Conservation (phyloP, 495 filamentous ascomycete genomes). For the Geoglossum glabrum region DNA sequence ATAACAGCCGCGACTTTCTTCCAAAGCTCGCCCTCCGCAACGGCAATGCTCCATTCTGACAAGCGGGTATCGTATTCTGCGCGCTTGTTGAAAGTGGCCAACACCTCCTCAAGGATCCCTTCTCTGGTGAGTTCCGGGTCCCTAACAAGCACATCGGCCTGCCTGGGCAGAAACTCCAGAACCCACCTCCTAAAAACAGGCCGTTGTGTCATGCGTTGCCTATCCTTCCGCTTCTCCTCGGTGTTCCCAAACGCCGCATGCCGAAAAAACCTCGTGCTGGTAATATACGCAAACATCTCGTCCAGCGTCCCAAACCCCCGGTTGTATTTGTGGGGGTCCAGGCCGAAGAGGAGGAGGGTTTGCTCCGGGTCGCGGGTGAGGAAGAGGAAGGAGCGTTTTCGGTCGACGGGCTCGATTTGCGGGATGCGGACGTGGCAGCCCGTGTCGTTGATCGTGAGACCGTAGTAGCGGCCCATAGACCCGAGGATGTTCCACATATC, state of each 20-base stretch:
- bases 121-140: constrained; percentile 5
- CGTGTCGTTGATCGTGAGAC: constrained; percentile 38
- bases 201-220: constrained; percentile 25
- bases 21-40: constrained; percentile 9
- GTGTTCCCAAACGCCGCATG: constrained; percentile 7
- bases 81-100: constrained; percentile 12
- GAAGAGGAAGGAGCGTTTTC: constrained; percentile 32
- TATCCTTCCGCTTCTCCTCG: constrained; percentile 29
- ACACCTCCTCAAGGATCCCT: constrained; percentile 10
- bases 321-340: constrained; percentile 21
- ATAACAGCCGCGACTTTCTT: constrained; percentile 6
- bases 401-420: constrained; percentile 36
- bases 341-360: constrained; percentile 36
- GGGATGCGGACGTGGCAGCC: constrained; percentile 39
- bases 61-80: constrained; percentile 9
- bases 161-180: constrained; percentile 23
- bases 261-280: constrained; percentile 32
- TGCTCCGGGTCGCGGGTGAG: constrained; percentile 32
- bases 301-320: constrained; percentile 26
- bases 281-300: constrained; percentile 35
- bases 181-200: constrained; percentile 30
- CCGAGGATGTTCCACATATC: constrained; percentile 50
- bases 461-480: constrained; percentile 34
- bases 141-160: not conserved
- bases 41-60: not conserved